Percentiles rank a stretch among this genome's conserved stretches.
Conservation (phyloP, 2,329 filamentous ascomycete genomes). For the Nemania sp. region DNA sequence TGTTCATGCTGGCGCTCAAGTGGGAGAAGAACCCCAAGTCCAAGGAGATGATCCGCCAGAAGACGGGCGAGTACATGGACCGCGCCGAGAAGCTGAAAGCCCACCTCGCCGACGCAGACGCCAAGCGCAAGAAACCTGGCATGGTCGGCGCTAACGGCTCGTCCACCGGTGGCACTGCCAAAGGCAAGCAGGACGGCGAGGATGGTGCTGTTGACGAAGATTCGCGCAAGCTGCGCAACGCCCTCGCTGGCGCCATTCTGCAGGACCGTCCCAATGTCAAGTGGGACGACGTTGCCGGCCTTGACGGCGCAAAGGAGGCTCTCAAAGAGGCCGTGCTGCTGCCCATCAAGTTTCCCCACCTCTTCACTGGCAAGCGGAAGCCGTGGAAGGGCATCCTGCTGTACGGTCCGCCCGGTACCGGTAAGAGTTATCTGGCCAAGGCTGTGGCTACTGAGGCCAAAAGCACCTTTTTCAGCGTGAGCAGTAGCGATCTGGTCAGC, state of each 20-base stretch:
- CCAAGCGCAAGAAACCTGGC: conserved; percentile 70
- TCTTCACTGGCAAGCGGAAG: conserved; percentile 94
- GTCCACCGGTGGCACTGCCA: conserved; percentile 63
- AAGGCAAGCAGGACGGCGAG: conserved; percentile 56
- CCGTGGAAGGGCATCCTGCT: conserved; percentile 98
- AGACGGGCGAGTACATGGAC: conserved; percentile 97
- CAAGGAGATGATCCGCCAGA: conserved; percentile 95
- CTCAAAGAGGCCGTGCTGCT: conserved; percentile 96
- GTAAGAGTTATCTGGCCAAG: conserved; percentile 97
- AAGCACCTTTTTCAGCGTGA: conserved; percentile 98
- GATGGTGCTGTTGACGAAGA: conserved; percentile 77
- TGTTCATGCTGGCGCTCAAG: conserved; percentile 98
- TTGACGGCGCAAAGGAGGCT: conserved; percentile 93
- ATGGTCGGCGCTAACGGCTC: conserved; percentile 74
- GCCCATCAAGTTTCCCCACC: conserved; percentile 96
- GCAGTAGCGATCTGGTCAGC: conserved; percentile 93
- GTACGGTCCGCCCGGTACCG: conserved; percentile 94
- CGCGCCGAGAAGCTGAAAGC: conserved; percentile 97
- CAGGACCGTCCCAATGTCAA: conserved; percentile 94
- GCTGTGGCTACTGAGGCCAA: conserved; percentile 98
- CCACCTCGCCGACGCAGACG: conserved; percentile 76
- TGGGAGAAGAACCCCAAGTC: conserved; percentile 99
- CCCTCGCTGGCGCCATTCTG: conserved; percentile 87
- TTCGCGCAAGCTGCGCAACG: conserved; percentile 90
- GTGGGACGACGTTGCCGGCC: conserved; percentile 96